Evolutionary conservation across 176 grass and related monocot genomes (phyloP).

Genomic region (Cymbopogon citratus): DNA sequence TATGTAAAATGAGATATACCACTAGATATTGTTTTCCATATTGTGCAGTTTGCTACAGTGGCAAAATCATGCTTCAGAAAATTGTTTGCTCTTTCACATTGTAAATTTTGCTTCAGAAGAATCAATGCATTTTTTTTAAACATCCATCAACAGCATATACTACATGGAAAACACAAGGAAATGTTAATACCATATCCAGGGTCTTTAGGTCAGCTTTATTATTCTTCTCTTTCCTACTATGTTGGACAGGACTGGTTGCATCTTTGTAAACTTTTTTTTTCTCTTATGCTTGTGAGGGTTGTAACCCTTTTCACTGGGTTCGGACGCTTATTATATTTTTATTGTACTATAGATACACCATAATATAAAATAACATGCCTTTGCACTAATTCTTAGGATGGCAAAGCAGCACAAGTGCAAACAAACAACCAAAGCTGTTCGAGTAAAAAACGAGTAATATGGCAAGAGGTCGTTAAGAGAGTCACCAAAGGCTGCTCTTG

Average conservation of each 20-base stretch:
- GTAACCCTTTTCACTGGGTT: neutral
- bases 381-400: neutral
- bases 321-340: neutral
- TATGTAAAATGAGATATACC: neutral
- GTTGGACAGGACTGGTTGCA: neutral
- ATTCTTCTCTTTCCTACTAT: neutral
- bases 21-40: neutral
- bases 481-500: constrained; percentile 88
- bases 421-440: neutral
- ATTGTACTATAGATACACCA: neutral
- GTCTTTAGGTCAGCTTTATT: neutral
- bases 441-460: neutral
- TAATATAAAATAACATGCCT: too few species aligned
- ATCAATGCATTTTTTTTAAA: neutral
- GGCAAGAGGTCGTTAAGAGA: neutral
- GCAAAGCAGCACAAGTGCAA: neutral
- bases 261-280: neutral
- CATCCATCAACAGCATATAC: neutral
- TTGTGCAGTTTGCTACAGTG: neutral
- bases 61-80: neutral
- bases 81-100: neutral
- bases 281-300: neutral
- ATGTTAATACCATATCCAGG: neutral
- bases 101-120: neutral
- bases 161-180: neutral